phyloP scores from a whole-genome alignment of 2,329 filamentous ascomycete species.

The Pyrenophora seminiperda region DNA sequence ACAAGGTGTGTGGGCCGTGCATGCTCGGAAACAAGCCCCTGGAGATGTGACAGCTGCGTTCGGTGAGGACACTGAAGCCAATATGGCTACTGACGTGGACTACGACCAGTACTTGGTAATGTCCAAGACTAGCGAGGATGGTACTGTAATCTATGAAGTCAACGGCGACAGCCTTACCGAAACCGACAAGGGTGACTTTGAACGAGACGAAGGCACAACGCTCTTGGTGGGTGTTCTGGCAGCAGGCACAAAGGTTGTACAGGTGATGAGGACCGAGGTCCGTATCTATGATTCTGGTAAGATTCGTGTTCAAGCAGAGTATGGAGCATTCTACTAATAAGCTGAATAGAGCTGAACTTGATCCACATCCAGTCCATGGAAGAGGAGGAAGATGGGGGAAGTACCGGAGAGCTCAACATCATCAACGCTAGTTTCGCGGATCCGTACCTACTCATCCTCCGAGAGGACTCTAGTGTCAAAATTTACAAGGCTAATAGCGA shows the following conservation, averaged over 20 bases:
- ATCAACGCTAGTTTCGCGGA: constrained; percentile 83
- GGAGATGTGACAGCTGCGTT: constrained; percentile 59
- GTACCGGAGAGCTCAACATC: constrained; percentile 70
- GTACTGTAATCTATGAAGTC: constrained; percentile 75
- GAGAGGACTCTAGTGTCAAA: constrained; percentile 81
- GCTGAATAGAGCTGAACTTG: constrained; percentile 72
- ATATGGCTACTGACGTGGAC: constrained; percentile 57
- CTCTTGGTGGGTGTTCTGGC: constrained; percentile 84
- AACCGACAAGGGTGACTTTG: constrained; percentile 84
- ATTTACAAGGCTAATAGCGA: constrained; percentile 79
- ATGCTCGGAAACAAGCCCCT: constrained; percentile 68
- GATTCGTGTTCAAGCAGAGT: constrained; percentile 31
- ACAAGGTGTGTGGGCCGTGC: constrained; percentile 80
- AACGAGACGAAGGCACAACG: constrained; percentile 83
- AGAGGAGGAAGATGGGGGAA: constrained; percentile 72
- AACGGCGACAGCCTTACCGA: constrained; percentile 76
- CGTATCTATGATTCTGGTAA: constrained; percentile 87
- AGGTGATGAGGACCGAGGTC: constrained; percentile 84
- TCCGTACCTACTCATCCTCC: constrained; percentile 80
- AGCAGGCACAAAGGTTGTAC: constrained; percentile 79
- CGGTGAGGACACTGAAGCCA: constrained; percentile 49
- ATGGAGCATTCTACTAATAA: background rate
- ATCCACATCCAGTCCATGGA: constrained; percentile 91
- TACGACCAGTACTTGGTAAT: constrained; percentile 84
- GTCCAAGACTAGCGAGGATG: constrained; percentile 68